Percentiles rank a stretch among this genome's conserved stretches.
These are phyloP conservation scores for Diaporthe batatas DNA, from an alignment of 2,329 filamentous ascomycete genomes.

Conservation along the genomic window DNA sequence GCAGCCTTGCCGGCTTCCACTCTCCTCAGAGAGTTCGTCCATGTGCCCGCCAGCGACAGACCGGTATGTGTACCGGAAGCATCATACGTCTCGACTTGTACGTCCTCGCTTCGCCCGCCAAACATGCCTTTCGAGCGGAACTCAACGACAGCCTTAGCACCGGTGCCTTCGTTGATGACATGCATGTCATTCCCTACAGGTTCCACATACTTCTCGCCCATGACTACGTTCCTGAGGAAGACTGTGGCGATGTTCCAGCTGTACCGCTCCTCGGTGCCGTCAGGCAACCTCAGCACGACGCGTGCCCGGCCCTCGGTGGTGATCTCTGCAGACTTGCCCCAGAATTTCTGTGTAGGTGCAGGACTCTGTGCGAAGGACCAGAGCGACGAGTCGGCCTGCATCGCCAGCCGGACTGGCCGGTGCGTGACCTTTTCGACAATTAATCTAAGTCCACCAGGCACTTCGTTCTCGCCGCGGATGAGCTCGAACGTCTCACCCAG, in stretches of 20 bases:
- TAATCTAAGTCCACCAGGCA: conserved; percentile 82
- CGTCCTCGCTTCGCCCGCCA: conserved; percentile 91
- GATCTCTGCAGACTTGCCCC: conserved; percentile 96
- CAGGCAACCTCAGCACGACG: conserved; percentile 75
- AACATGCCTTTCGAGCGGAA: conserved; percentile 99
- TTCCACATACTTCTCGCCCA: conserved; percentile 98
- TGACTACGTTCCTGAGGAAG: conserved; percentile 95
- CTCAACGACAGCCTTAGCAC: conserved; percentile 85
- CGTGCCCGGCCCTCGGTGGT: conserved; percentile 91
- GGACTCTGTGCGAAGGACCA: conserved; percentile 94
- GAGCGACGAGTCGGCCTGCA: conserved; percentile 86
- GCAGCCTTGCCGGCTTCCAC: conserved; percentile 69
- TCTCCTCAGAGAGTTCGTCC: conserved; percentile 77
- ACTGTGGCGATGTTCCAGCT: conserved; percentile 90
- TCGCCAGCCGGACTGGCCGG: conserved; percentile 90
- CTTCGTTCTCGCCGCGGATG: conserved; percentile 82
- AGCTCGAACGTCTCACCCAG: conserved; percentile 96
- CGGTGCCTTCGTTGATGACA: conserved; percentile 85
- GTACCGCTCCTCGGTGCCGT: conserved; percentile 83
- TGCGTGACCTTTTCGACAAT: conserved; percentile 97
- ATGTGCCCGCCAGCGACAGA: conserved; percentile 81
- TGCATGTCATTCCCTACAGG: conserved; percentile 87
- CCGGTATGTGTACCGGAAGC: conserved; percentile 74
- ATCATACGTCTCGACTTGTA: conserved; percentile 80
- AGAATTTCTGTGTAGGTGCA: conserved; percentile 94